Evolutionary conservation across 2,329 filamentous ascomycete genomes (phyloP).

Genomic region (Calonectria henricotiae): DNA sequence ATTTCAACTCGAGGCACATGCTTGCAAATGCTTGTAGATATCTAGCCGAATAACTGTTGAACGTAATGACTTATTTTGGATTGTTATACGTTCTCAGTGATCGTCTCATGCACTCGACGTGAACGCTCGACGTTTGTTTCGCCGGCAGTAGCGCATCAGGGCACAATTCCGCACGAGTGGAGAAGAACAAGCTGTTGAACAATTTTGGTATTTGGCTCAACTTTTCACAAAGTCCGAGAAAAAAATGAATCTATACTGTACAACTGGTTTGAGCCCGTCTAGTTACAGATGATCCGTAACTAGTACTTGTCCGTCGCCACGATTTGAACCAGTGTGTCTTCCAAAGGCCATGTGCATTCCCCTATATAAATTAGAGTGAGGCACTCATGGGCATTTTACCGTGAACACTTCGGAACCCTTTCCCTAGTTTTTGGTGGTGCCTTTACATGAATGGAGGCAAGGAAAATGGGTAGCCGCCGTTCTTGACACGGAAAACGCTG

Average conservation of each 20-base stretch:
- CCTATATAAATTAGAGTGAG: no score
- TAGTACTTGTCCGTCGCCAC: not conserved
- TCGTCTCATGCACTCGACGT: no score
- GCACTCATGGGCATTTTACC: not conserved
- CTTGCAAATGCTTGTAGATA: no score
- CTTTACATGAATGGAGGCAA: slow-evolving; percentile 86
- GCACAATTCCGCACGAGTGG: no score
- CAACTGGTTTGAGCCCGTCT: slow-evolving; percentile 6
- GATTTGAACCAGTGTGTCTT: not conserved
- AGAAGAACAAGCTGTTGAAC: not conserved
- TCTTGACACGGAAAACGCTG: slow-evolving; percentile 95
- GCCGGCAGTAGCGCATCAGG: no score
- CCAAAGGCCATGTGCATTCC: no score
- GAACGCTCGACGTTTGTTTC: no score
- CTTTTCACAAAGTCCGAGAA: not conserved
- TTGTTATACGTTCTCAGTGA: no score
- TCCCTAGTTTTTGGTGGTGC: not conserved
- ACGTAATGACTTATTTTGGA: no score
- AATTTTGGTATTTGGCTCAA: not conserved
- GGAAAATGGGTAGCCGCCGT: slow-evolving; percentile 93
- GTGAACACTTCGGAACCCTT: not conserved
- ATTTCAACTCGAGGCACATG: not conserved
- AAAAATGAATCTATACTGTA: slow-evolving; percentile 28
- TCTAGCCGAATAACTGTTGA: no score
- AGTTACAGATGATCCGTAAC: not conserved